These are phyloP conservation scores for Rhizophlyctis rosea DNA, from an alignment of 192 early-diverging fungal species.

Conservation along the genomic window DNA sequence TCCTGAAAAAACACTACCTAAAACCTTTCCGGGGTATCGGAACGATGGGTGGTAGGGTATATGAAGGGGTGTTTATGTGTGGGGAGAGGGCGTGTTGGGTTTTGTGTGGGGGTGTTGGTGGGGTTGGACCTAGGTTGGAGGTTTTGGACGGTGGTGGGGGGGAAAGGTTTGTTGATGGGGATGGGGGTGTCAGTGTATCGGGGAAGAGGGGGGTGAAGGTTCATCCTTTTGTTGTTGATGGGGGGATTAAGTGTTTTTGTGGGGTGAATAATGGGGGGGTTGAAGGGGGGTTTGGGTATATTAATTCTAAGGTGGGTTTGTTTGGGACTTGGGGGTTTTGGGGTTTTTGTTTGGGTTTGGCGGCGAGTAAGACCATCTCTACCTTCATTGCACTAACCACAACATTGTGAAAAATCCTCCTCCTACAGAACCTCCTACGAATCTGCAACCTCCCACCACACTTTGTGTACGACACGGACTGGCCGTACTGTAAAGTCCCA, in stretches of 20 bases:
- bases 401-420: too few relatives aligned
- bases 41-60: constrained; percentile 24
- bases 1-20: constrained; percentile 31
- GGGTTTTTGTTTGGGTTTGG: too few relatives aligned
- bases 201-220: constrained; percentile 61
- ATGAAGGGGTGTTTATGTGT: constrained; percentile 71
- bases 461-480: constrained; percentile 70
- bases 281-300: constrained; percentile 69
- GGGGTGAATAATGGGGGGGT: constrained; percentile 77
- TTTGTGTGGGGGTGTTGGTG: constrained; percentile 45
- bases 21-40: constrained; percentile 39
- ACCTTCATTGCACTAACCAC: too few relatives aligned
- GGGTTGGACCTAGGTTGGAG: constrained; percentile 19
- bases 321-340: background rate
- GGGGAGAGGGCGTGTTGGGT: constrained; percentile 73
- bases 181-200: too few relatives aligned
- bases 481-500: constrained; percentile 71
- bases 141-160: constrained; percentile 31
- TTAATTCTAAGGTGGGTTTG: constrained; percentile 60
- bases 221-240: constrained; percentile 71
- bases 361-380: background rate
- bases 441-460: constrained; percentile 64
- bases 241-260: constrained; percentile 64
- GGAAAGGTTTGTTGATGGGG: too few relatives aligned
- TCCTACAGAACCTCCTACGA: constrained; percentile 56